These are phyloP conservation scores for Sisymbrium irio DNA, from an alignment of 345 rosid genomes.

Conservation along the genomic window DNA sequence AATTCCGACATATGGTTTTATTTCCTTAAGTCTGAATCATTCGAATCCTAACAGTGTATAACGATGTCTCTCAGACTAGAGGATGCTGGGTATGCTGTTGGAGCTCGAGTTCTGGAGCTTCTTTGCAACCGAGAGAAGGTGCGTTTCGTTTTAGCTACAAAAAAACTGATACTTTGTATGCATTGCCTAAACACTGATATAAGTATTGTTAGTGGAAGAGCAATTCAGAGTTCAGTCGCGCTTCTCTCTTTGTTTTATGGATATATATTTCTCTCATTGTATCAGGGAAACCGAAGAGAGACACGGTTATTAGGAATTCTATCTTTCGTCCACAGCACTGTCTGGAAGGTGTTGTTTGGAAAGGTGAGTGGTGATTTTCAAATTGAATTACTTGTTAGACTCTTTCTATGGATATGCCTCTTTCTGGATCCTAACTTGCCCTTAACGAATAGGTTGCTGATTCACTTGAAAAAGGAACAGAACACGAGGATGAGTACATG, in stretches of 20 bases:
- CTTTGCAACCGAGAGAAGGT: slow-evolving; percentile 93
- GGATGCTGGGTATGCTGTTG: slow-evolving; percentile 94
- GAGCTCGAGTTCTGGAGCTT: slow-evolving; percentile 86
- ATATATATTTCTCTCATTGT: background rate
- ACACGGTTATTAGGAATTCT: slow-evolving; percentile 85
- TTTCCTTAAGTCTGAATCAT: background rate
- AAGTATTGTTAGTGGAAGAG: background rate
- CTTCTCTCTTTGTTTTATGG: background rate
- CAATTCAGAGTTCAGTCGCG: background rate
- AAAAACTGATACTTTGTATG: background rate
- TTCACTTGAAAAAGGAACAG: slow-evolving; percentile 99
- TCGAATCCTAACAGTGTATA: background rate
- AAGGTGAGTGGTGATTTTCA: slow-evolving; percentile 45
- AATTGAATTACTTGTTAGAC: background rate
- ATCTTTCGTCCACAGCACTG: slow-evolving; percentile 92
- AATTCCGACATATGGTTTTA: background rate
- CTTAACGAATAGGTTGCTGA: slow-evolving; percentile 66
- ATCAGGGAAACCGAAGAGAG: slow-evolving; percentile 95
- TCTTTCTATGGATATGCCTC: background rate
- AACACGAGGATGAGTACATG: slow-evolving; percentile 99
- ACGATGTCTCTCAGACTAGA: slow-evolving; percentile 56
- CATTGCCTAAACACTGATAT: no score
- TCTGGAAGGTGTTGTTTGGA: slow-evolving; percentile 97
- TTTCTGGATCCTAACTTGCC: background rate
- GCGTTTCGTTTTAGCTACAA: background rate